Evolutionary conservation across 257 asterid species (phyloP), one percentile per base, ranked within the genome.

Genomic region (Haberlea rhodopensis): DNA sequence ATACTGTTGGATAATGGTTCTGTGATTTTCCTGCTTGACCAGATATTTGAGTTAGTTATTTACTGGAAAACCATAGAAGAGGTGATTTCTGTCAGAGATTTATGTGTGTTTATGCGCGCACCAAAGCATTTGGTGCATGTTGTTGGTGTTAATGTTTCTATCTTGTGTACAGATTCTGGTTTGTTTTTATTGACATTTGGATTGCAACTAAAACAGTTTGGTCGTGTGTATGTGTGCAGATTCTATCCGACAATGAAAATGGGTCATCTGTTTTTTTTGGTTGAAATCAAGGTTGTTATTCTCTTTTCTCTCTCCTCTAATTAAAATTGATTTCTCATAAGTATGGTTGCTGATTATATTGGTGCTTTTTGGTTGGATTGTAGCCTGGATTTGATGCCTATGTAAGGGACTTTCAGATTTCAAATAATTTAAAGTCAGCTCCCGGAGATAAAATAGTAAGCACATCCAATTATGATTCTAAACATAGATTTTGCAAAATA

Each of bases 381-480:
- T 76, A 90, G 99, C 84, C 99, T 79, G 97, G 99, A 65, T 89
- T 51, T 68, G 94, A 87, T 53, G 85, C 96, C 62, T 87, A 77
- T 59, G 77, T 87, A 67, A 77, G 73, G 63, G 97, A 87, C 80
- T 90, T 94, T 81, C 80, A 76, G 75, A 81, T 94, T 62, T 66
- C 85, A 28, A 84, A 85, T 78, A 68, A 66, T 71, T 31, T 72
- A 26, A 84, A 72, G 73, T 61, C 69, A 65, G 55, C 87, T 48
- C 78, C 76, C 23, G 86, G 74, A 69, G 95, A 79, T 52, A 85
- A 66, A 71, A 73, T 87, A 48, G 98, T 92, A 81, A 82, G 95
- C 74, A 64, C 60, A 64, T 43, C 49, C 19, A 15, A 3, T 43
- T 21, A 11, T 21, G 51, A 55, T 72, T 62, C 72, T 57, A 63